Percentiles rank a stretch among this genome's conserved stretches.
These are phyloP conservation scores for Solanum hybrid DNA, from an alignment of 305 asterid species.

Conservation along the genomic window DNA sequence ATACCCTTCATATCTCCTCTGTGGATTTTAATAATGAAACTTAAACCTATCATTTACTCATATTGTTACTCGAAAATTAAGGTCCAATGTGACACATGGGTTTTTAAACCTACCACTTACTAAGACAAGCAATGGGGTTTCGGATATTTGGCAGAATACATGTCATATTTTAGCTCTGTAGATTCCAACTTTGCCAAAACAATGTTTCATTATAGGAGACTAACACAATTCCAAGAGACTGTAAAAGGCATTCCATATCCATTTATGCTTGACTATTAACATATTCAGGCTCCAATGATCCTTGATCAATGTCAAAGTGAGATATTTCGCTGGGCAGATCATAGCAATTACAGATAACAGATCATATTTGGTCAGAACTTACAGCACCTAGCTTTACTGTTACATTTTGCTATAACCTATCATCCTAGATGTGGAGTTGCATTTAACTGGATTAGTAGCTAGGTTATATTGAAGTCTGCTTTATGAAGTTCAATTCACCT, in stretches of 20 bases:
- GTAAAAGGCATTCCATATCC: not conserved
- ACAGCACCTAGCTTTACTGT: not conserved
- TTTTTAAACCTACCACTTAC: not conserved
- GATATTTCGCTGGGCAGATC: not conserved
- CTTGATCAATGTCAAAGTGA: not conserved
- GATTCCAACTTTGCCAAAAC: not conserved
- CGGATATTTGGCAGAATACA: not conserved
- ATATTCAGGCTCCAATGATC: not conserved
- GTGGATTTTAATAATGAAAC: not conserved
- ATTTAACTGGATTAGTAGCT: not conserved
- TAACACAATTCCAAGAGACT: not conserved
- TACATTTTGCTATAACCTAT: not conserved
- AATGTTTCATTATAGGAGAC: not conserved
- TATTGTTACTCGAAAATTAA: not conserved
- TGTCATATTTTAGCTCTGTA: not conserved
- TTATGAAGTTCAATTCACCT: constrained; percentile 36
- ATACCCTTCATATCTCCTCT: not conserved
- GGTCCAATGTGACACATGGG: not conserved
- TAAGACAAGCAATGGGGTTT: not conserved
- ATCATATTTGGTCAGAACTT: not conserved
- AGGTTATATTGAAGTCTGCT: constrained; percentile 1
- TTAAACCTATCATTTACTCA: not conserved
- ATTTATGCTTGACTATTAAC: not conserved
- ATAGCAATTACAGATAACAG: not conserved
- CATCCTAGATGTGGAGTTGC: not conserved